Evolutionary conservation across 2,329 filamentous ascomycete species (phyloP), one percentile per base, ranked within the genome.

Genomic region (Clathrospora elynae): DNA sequence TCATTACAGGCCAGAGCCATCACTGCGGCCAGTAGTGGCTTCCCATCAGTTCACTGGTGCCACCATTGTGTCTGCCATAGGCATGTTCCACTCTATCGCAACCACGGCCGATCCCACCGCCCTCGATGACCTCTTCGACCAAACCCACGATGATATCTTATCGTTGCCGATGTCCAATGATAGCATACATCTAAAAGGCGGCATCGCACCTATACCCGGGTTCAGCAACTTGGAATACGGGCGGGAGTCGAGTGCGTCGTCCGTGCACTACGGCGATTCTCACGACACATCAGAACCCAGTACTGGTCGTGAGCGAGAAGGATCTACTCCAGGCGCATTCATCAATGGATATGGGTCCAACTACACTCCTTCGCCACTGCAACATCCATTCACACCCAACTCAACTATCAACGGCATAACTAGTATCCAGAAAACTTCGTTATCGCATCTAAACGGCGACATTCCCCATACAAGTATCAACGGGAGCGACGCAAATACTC

Each of bases 221-320:
- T 64, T 71, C 58, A 61, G 66, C 55, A 61, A 61, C 53, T 48
- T 71, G 43, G 66, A 57, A 43, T 72, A 71, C 62, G 55, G 53
- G 39, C 62, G 63, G 57, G 68, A 71, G 55, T 71, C 70, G 18
- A 62, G 59, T 42, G 53, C 65, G 46, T 72, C 70, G 46, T 72
- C 70, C 51, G 61, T 68, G 55, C 69, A 71, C 48, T 66, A 66
- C 39, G 64, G 64, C 44, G 67, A 71, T 43, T 50, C 52, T 32
- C 64, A 64, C 41, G 67, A 70, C 49, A 56, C 57, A 53, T 72
- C 67, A 17, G 70, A 72, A 41, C 42, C 50, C 26, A 62, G 52
- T 47, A 64, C 52, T 43, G 61, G 61, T 53, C 61, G 68, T 49
- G 66, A 70, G 22, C 54, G 52, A 34, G 64, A 67, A 42, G 59